Conservation (phyloP, 495 filamentous ascomycete genomes). For the Paragyromitra xinjiangensis region DNA sequence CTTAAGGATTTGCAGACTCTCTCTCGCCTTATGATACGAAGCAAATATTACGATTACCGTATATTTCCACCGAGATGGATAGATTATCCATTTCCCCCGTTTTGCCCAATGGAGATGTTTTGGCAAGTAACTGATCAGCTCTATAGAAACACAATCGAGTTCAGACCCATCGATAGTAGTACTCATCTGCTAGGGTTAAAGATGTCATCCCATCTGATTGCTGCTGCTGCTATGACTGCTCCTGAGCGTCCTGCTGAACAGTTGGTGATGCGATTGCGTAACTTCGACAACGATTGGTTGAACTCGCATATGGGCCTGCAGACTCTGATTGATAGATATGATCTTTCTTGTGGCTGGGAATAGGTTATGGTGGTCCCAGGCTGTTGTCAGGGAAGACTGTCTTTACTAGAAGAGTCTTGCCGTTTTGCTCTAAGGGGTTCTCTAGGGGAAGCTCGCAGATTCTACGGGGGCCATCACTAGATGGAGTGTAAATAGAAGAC, state of each 20-base stretch:
- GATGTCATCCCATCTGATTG: constrained; percentile 3
- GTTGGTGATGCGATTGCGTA: neutral
- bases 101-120: neutral
- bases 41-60: neutral
- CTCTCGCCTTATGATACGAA: neutral
- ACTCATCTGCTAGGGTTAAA: constrained; percentile 18
- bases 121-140: neutral
- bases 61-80: neutral
- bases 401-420: neutral
- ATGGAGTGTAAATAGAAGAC: neutral
- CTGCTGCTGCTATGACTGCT: neutral
- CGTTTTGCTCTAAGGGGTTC: neutral
- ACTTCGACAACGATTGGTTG: neutral
- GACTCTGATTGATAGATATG: neutral
- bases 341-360: constrained; percentile 7
- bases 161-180: neutral
- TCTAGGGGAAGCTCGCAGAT: neutral
- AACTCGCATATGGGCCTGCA: neutral
- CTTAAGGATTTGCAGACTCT: neutral
- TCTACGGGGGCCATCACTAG: neutral
- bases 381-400: neutral
- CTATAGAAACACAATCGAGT: neutral
- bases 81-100: neutral
- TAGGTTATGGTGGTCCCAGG: neutral
- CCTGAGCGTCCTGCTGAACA: neutral